A percentile compares a stretch with the other conserved stretches of the same genome.
These are phyloP conservation scores for Sarocladium brachiariae DNA, from an alignment of 2,329 filamentous ascomycete genomes.

Conservation along the genomic window DNA sequence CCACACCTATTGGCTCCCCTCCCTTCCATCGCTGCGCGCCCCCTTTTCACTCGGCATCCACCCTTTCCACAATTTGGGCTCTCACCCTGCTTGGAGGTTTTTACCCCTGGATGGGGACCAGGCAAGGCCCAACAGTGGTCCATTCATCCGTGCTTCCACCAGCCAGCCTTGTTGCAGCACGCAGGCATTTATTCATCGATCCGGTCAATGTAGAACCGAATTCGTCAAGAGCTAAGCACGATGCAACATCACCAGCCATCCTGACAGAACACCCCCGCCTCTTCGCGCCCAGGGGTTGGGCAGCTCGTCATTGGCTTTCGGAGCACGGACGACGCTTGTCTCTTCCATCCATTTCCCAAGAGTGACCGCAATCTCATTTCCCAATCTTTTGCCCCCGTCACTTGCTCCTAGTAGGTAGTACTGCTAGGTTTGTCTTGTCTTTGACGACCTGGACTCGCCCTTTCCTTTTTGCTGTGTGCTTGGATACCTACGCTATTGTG, in stretches of 20 bases:
- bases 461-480: not conserved
- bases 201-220: not conserved
- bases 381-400: not conserved
- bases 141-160: no score
- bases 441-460: constrained; percentile 7
- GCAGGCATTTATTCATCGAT: not conserved
- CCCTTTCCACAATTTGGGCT: not conserved
- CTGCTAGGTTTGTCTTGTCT: not conserved
- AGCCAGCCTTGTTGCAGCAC: not conserved
- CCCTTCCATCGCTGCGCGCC: constrained; percentile 7
- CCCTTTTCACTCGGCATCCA: constrained; percentile 4
- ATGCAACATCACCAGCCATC: constrained; percentile 4
- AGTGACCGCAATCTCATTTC: constrained; percentile 7
- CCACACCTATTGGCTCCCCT: not conserved
- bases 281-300: not conserved
- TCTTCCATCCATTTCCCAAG: constrained; percentile 4
- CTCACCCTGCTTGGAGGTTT: not conserved
- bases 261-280: not conserved
- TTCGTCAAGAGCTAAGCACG: not conserved
- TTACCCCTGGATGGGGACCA: not conserved
- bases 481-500: no score
- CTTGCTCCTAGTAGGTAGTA: no score
- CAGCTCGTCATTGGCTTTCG: not conserved
- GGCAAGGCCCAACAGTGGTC: no score
- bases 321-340: constrained; percentile 1